phyloP scores from a whole-genome alignment of 2,329 filamentous ascomycete species.

The Diaporthe nobilis region DNA sequence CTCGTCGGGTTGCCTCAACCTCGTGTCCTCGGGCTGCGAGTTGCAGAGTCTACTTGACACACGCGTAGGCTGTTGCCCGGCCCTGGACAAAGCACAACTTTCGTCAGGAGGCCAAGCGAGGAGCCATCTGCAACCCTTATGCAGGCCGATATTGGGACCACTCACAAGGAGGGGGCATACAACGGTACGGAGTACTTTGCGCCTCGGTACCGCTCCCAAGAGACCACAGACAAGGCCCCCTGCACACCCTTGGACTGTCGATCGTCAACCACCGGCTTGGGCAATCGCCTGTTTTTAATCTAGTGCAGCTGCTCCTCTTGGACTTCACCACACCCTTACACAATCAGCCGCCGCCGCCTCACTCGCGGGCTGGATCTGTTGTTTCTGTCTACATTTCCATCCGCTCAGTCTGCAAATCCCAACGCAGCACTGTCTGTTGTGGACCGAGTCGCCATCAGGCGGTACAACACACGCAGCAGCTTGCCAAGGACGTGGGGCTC shows the following conservation, averaged over 20 bases:
- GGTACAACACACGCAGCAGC: conserved; percentile 4
- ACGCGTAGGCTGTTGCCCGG: conserved; percentile 4
- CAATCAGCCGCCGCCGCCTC: conserved; percentile 28
- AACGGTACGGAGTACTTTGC: conserved; percentile 10
- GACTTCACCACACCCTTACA: conserved; percentile 17
- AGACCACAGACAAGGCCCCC: conserved; percentile 12
- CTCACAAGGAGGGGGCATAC: conserved; percentile 18
- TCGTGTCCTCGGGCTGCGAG: not conserved
- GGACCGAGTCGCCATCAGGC: conserved; percentile 4
- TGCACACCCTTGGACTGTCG: conserved; percentile 7
- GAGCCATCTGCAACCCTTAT: conserved; percentile 33
- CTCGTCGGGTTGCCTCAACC: not conserved
- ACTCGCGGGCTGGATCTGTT: conserved; percentile 22
- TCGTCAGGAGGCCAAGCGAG: conserved; percentile 7
- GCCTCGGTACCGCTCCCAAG: conserved; percentile 27
- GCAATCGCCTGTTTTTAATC: conserved; percentile 35
- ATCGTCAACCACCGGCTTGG: conserved; percentile 23
- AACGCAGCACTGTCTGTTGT: conserved; percentile 8
- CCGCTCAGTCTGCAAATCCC: conserved; percentile 2
- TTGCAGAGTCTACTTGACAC: conserved; percentile 8
- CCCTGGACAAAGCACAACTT: not conserved
- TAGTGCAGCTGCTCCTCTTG: conserved; percentile 23
- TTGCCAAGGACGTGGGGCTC: conserved; percentile 15
- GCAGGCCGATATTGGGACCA: conserved; percentile 31
- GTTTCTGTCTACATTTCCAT: not conserved